Evolutionary conservation across 2,329 filamentous ascomycete species (phyloP).

Genomic region (Colletotrichum eleusines): DNA sequence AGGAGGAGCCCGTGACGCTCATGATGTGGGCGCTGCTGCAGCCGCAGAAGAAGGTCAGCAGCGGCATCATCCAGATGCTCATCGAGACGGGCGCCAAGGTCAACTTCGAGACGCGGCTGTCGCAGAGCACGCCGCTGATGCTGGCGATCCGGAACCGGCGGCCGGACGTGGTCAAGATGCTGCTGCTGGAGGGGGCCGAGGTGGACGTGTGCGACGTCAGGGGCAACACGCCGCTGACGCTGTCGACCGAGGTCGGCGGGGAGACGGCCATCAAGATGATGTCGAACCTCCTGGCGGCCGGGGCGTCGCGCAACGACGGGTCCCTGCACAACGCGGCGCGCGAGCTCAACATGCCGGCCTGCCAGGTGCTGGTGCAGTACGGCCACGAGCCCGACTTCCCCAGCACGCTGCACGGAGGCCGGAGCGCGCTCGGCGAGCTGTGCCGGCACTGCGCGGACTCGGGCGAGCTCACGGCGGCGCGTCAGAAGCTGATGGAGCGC

Average conservation of each 20-base stretch:
- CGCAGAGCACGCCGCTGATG: constrained; percentile 69
- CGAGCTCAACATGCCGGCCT: constrained; percentile 67
- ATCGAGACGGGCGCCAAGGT: constrained; percentile 68
- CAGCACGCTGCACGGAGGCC: constrained; percentile 70
- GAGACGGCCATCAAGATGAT: constrained; percentile 66
- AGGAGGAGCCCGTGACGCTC: constrained; percentile 69
- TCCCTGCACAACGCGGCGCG: constrained; percentile 75
- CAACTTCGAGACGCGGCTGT: constrained; percentile 65
- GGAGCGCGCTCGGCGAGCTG: constrained; percentile 73
- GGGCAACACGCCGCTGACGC: constrained; percentile 70
- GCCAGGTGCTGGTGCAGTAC: constrained; percentile 67
- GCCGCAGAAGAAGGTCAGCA: constrained; percentile 72
- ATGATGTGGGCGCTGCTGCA: constrained; percentile 73
- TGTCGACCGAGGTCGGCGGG: constrained; percentile 68
- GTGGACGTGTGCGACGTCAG: constrained; percentile 68
- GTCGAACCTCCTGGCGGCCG: constrained; percentile 65
- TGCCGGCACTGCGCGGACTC: constrained; percentile 67
- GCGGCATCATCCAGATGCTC: constrained; percentile 67
- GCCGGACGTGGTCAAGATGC: constrained; percentile 67
- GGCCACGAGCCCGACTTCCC: constrained; percentile 75
- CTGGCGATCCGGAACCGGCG: constrained; percentile 68
- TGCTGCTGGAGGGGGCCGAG: constrained; percentile 70
- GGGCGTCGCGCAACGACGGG: constrained; percentile 71
- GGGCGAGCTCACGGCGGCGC: constrained; percentile 57
- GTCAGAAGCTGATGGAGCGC: constrained; percentile 67